phyloP scores from a whole-genome alignment of 108 stramenopile species.

The Nitzschia sp. region DNA sequence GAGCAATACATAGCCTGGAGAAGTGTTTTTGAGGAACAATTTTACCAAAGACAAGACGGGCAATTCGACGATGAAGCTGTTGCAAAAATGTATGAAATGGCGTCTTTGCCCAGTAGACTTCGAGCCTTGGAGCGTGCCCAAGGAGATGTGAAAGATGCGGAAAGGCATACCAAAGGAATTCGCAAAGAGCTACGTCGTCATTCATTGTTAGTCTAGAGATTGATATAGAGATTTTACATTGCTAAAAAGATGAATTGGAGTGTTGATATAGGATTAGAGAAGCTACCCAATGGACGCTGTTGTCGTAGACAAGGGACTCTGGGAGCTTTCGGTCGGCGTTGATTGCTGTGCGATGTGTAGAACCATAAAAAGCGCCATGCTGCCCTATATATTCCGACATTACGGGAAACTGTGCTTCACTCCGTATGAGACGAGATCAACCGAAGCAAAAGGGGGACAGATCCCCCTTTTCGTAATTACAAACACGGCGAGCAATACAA shows the following conservation, averaged over 20 bases:
- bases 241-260: no score
- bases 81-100: conserved; percentile 8
- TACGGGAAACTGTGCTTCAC: no score
- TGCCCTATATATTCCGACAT: no score
- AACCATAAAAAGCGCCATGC: no score
- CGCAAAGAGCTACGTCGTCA: conserved; percentile 4
- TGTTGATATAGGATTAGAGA: no score
- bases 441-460: no score
- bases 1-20: conserved; percentile 19
- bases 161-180: conserved; percentile 9
- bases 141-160: conserved; percentile 13
- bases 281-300: no score
- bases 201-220: not conserved
- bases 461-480: no score
- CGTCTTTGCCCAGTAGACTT: conserved; percentile 16
- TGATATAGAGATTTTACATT: not conserved
- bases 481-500: no score
- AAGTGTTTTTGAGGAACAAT: conserved; percentile 22
- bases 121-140: conserved; percentile 15
- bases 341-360: no score
- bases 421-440: no score
- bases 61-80: conserved; percentile 18
- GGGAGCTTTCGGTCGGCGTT: not conserved
- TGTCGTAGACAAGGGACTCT: not conserved
- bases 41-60: conserved; percentile 16